Percentiles rank a stretch among this genome's conserved stretches.
phyloP scores from a whole-genome alignment of 2,329 filamentous ascomycete species.

The Chaetomiaceae sp. region DNA sequence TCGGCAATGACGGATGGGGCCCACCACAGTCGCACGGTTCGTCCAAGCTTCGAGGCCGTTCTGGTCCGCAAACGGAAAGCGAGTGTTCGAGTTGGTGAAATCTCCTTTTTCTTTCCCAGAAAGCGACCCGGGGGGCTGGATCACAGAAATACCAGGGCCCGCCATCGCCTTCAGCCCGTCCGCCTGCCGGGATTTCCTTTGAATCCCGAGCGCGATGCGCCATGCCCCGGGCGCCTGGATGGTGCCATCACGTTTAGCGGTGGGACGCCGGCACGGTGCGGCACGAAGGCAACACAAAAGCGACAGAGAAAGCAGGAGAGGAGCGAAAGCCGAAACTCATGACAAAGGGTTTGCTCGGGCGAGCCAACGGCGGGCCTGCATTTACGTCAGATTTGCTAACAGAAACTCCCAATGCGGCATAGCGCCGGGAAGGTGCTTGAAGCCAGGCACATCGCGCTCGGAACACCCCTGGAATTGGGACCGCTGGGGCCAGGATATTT shows the following conservation, averaged over 20 bases:
- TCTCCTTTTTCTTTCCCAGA: background rate
- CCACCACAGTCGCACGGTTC: background rate
- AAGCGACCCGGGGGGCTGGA: background rate
- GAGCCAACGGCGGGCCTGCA: background rate
- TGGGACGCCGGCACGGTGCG: constrained; percentile 10
- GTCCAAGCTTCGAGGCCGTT: background rate
- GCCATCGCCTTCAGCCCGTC: background rate
- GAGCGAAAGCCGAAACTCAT: constrained; percentile 7
- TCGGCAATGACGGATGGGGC: background rate
- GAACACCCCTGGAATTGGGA: background rate
- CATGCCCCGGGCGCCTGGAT: no score
- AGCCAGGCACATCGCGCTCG: background rate
- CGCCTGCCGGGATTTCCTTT: background rate
- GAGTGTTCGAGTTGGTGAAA: background rate
- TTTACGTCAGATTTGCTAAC: constrained; percentile 26
- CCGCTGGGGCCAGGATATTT: constrained; percentile 1
- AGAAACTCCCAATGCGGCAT: constrained; percentile 20
- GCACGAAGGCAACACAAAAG: constrained; percentile 4
- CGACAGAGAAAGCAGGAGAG: no score
- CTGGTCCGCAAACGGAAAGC: background rate
- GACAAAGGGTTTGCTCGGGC: constrained; percentile 8
- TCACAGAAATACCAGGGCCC: background rate
- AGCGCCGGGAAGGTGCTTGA: constrained; percentile 11
- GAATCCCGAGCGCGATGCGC: background rate
- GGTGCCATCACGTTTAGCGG: no score